Percentiles rank a stretch among this genome's conserved stretches.
These are phyloP conservation scores for Neophaeococcomyces aloes DNA, from an alignment of 2,329 filamentous ascomycete species.

Conservation along the genomic window DNA sequence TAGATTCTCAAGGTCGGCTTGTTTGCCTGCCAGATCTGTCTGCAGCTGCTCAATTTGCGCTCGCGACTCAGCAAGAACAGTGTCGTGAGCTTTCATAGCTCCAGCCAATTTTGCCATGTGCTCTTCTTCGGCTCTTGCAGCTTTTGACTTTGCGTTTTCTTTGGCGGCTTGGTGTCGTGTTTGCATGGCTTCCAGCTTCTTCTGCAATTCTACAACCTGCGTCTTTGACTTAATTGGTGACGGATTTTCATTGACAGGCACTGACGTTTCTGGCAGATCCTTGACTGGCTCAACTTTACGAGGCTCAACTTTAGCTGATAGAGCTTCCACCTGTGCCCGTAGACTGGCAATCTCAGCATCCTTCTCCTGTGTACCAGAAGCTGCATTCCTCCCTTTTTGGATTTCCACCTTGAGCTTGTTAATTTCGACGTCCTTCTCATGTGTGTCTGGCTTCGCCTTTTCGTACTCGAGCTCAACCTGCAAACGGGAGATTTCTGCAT, in stretches of 20 bases:
- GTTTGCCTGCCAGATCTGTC: conserved; percentile 13
- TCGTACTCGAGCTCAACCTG: conserved; percentile 9
- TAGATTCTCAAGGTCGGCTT: conserved; percentile 11
- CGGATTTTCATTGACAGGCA: background rate
- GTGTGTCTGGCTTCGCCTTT: conserved; percentile 7
- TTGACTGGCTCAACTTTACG: no score
- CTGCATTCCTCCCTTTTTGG: conserved; percentile 8
- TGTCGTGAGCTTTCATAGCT: conserved; percentile 7
- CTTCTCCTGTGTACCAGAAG: background rate
- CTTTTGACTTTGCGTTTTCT: conserved; percentile 15
- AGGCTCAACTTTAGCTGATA: background rate
- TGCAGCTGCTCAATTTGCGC: conserved; percentile 11
- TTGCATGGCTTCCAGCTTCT: conserved; percentile 17
- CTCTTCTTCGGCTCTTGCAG: conserved; percentile 14
- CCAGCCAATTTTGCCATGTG: conserved; percentile 12
- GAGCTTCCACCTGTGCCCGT: background rate
- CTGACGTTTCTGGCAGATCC: no score
- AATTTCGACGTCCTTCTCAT: conserved; percentile 12
- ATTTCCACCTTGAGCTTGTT: conserved; percentile 13
- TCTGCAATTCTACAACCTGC: conserved; percentile 26
- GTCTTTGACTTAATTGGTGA: conserved; percentile 17
- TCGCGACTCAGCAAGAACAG: conserved; percentile 11
- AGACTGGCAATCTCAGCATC: conserved; percentile 4
- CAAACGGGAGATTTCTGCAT: conserved; percentile 8
- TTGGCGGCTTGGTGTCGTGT: conserved; percentile 16